Conservation (phyloP, 2,329 filamentous ascomycete species). For the Stenocarpella maydis region DNA sequence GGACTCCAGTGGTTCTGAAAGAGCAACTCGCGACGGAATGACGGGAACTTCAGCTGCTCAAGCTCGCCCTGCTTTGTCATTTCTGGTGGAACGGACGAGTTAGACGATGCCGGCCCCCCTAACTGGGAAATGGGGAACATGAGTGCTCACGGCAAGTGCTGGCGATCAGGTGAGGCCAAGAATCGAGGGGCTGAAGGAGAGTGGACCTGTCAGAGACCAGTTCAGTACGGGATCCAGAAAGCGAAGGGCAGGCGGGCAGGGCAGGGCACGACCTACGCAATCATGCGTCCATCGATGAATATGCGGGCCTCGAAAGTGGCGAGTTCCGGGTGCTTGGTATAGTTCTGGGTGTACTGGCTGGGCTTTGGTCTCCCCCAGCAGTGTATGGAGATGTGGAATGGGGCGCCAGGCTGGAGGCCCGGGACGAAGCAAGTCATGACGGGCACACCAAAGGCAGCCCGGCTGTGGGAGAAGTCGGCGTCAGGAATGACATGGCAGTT, state of each 20-base stretch:
- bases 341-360: constrained; percentile 63
- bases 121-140: too few relatives aligned
- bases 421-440: constrained; percentile 77
- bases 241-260: too few relatives aligned
- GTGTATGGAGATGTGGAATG: constrained; percentile 79
- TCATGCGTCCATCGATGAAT: constrained; percentile 71
- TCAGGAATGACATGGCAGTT: constrained; percentile 74
- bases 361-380: constrained; percentile 71
- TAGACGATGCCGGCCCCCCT: constrained; percentile 19
- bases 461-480: constrained; percentile 60
- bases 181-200: constrained; percentile 58
- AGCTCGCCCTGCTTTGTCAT: constrained; percentile 65
- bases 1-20: constrained; percentile 76
- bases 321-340: constrained; percentile 63
- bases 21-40: constrained; percentile 74
- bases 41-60: constrained; percentile 73
- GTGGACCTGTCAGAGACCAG: constrained; percentile 55
- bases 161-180: constrained; percentile 60
- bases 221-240: neutral
- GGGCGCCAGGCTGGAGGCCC: constrained; percentile 62
- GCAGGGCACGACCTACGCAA: constrained; percentile 59
- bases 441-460: constrained; percentile 62
- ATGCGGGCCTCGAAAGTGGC: constrained; percentile 72
- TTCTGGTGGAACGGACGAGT: constrained; percentile 43
- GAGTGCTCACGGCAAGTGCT: constrained; percentile 51